phyloP scores from a whole-genome alignment of 2,329 filamentous ascomycete genomes.

The Fusarium lateritium region DNA sequence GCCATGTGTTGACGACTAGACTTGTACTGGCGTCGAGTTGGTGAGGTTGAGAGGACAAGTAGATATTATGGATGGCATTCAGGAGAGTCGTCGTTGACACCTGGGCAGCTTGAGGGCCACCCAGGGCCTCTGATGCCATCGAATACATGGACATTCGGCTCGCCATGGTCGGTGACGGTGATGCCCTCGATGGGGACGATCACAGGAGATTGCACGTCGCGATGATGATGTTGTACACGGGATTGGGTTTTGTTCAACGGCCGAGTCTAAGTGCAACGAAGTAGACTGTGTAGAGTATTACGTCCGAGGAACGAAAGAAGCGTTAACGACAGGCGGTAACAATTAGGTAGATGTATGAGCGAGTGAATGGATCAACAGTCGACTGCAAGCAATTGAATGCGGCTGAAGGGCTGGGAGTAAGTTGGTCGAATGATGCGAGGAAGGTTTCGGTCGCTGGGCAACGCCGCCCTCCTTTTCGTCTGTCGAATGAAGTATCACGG shows the following conservation, averaged over 20 bases:
- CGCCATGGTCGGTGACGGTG: constrained; percentile 64
- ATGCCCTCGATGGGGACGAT: constrained; percentile 58
- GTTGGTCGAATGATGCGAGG: constrained; percentile 37
- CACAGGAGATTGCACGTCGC: constrained; percentile 48
- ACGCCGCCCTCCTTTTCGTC: constrained; percentile 51
- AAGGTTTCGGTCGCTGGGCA: constrained; percentile 50
- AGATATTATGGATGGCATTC: constrained; percentile 92
- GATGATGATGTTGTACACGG: constrained; percentile 33
- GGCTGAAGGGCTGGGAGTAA: constrained; percentile 33
- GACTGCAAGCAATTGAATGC: constrained; percentile 22
- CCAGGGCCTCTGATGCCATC: constrained; percentile 74
- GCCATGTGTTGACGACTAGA: constrained; percentile 95
- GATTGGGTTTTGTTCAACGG: constrained; percentile 26
- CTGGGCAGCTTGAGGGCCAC: constrained; percentile 79
- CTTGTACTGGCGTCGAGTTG: constrained; percentile 90
- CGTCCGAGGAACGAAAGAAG: constrained; percentile 15
- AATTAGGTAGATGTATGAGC: constrained; percentile 34
- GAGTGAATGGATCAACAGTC: constrained; percentile 31
- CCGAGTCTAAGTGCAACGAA: constrained; percentile 23
- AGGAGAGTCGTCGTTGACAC: constrained; percentile 94
- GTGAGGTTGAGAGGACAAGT: constrained; percentile 86
- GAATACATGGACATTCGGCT: constrained; percentile 80
- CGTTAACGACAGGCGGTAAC: constrained; percentile 25
- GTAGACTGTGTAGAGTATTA: constrained; percentile 15
- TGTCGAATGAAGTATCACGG: constrained; percentile 40